Base-by-base conservation (phyloP, 257 asterid genomes). In the Thymus mandschuricus region DNA sequence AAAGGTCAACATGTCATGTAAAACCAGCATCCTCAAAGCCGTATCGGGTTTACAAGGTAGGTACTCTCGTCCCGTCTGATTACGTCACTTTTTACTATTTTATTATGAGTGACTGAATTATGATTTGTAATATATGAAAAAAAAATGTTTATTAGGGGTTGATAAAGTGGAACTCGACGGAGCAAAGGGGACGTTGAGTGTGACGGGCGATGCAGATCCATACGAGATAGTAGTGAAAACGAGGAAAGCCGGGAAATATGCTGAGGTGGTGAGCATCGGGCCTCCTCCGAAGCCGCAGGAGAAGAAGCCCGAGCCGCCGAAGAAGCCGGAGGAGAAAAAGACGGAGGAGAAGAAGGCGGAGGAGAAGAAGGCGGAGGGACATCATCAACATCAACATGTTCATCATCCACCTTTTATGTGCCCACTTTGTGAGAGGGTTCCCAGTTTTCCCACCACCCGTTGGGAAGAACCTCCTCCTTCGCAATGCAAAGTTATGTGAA, bases 161-260 rank as follows among this genome's bases (percentile, higher is more conserved):
- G 88, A 86, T 45, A 86, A 81, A 73, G 74, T 86, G 41, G 91
- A 83, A 81, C 46, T 83, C 1, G 91, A 83, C 68, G 86, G 76
- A 10, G 77, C 74, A 45, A 86, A 83, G 76, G 88, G 83, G 12
- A 76, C 71, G 1, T 28, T 86, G 55, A 83, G 76, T 8, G 85
- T 86, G 48, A 83, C 86, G 7, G 90, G 90, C 2, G 76, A 81
- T 34, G 86, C 88, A 60, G 90, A 86, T 56, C 91, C 91, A 8
- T 83, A 81, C 46, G 81, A 81, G 12, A 72, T 86, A 28, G 77
- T 81, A 13, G 76, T 77, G 49, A 81, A 75, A 69, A 51, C 86
- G 6, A 83, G 79, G 48, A 83, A 83, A 66, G 75, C 85, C 27
- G 86, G 81, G 12, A 81, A 83, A 55, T 83, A 44, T 70, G 78